Conservation (phyloP, 192 early-diverging fungal species). For the Mortierella antarctica region DNA sequence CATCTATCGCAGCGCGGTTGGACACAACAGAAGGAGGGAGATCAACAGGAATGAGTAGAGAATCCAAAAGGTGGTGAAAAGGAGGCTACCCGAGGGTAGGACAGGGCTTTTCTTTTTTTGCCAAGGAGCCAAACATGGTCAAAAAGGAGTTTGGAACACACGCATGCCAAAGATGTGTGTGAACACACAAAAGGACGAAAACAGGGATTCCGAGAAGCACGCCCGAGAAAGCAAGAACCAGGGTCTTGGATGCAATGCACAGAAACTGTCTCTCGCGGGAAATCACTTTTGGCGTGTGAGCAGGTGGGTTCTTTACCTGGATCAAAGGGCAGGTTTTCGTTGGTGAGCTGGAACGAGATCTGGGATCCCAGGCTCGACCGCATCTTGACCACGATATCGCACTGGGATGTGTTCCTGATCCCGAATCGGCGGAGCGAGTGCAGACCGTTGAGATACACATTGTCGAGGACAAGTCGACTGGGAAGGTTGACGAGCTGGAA, state of each 20-base stretch:
- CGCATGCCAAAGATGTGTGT: background rate
- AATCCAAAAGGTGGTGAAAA: background rate
- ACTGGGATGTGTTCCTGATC: slow-evolving; percentile 73
- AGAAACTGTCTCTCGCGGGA: background rate
- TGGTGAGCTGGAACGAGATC: slow-evolving; percentile 86
- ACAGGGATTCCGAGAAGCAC: background rate
- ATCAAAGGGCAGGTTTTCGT: slow-evolving; percentile 83
- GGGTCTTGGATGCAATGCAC: background rate
- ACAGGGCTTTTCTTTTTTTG: background rate
- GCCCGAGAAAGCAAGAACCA: no score
- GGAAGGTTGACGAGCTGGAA: slow-evolving; percentile 68
- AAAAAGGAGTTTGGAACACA: background rate
- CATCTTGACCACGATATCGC: slow-evolving; percentile 74
- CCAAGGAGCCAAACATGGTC: slow-evolving; percentile 14
- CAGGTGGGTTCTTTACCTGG: slow-evolving; percentile 32
- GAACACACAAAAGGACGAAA: background rate
- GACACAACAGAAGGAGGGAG: background rate
- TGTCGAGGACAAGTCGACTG: slow-evolving; percentile 72
- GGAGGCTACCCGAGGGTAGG: background rate
- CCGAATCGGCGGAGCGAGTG: slow-evolving; percentile 80
- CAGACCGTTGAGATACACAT: slow-evolving; percentile 86
- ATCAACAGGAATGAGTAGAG: background rate
- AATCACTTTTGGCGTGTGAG: background rate
- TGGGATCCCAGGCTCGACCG: slow-evolving; percentile 82
- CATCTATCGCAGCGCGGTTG: slow-evolving; percentile 9